Conservation (phyloP, 148 eudicot genomes). For the Simmondsia chinensis region DNA sequence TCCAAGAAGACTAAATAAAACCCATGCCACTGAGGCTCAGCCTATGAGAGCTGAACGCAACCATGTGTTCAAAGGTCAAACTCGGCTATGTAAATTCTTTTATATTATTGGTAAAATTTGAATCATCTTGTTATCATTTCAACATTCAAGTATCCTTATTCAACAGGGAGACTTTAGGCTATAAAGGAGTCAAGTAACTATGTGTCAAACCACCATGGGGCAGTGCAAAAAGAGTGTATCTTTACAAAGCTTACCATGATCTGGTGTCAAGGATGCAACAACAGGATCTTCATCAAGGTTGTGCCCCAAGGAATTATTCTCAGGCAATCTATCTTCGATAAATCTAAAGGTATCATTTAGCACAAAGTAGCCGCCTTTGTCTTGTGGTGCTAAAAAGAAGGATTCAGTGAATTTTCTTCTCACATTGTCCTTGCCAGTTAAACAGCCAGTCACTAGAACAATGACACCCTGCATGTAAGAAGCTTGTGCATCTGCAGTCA, state of each 20-base stretch:
- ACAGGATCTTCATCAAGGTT: slow-evolving; percentile 9
- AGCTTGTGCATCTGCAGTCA: slow-evolving; percentile 69
- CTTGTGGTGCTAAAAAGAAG: slow-evolving; percentile 78
- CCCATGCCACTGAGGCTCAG: neutral
- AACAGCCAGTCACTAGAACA: slow-evolving; percentile 61
- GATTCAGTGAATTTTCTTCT: slow-evolving; percentile 58
- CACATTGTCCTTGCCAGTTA: slow-evolving; percentile 51
- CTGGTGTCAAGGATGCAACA: slow-evolving; percentile 7
- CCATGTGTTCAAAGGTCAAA: too few relatives aligned
- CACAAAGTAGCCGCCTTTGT: slow-evolving; percentile 52
- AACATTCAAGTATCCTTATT: too few relatives aligned
- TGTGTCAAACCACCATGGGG: neutral
- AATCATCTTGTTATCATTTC: too few relatives aligned
- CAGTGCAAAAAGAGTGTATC: neutral
- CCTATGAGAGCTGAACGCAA: too few relatives aligned
- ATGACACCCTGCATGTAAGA: slow-evolving; percentile 58
- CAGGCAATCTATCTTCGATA: slow-evolving; percentile 15
- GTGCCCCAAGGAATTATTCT: slow-evolving; percentile 6
- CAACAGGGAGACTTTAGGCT: too few relatives aligned
- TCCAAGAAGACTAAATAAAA: neutral
- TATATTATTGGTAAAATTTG: too few relatives aligned
- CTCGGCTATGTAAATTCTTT: too few relatives aligned
- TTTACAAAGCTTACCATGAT: slow-evolving; percentile 23
- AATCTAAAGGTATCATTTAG: slow-evolving; percentile 56
- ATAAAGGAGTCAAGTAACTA: too few relatives aligned